Evolutionary conservation across 257 asterid species (phyloP).

Genomic region (Capsicum baccatum): DNA sequence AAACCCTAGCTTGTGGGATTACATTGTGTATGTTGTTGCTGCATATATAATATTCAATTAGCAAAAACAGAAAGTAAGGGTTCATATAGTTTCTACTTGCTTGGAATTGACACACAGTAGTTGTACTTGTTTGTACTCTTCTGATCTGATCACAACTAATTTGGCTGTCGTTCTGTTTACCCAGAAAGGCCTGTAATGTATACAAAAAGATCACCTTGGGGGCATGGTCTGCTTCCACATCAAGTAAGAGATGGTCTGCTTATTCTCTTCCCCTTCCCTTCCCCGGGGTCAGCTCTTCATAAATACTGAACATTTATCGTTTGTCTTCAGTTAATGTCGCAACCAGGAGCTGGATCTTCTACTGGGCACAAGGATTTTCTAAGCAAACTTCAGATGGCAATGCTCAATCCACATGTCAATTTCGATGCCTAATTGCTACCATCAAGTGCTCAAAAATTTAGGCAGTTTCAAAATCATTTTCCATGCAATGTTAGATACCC

Average conservation of each 20-base stretch:
- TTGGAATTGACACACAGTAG: background rate
- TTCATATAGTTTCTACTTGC: background rate
- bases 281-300: background rate
- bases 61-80: background rate
- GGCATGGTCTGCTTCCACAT: constrained; percentile 75
- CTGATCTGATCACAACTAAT: background rate
- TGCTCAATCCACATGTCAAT: constrained; percentile 57
- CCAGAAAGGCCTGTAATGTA: constrained; percentile 86
- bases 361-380: constrained; percentile 76
- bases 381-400: constrained; percentile 72
- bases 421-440: constrained; percentile 40
- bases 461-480: constrained; percentile 9
- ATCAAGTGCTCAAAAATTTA: constrained; percentile 33
- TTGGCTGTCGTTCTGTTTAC: constrained; percentile 35
- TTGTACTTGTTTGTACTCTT: background rate
- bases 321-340: constrained; percentile 58
- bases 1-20: background rate
- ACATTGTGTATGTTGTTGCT: background rate
- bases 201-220: constrained; percentile 69
- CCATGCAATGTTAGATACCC: constrained; percentile 19
- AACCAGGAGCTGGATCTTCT: constrained; percentile 49
- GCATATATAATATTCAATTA: background rate
- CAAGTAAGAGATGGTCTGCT: constrained; percentile 47
- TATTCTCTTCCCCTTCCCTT: background rate
- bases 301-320: constrained; percentile 22